phyloP scores from a whole-genome alignment of 371 early-diverging fungal species.

The Mortierella sp. region DNA sequence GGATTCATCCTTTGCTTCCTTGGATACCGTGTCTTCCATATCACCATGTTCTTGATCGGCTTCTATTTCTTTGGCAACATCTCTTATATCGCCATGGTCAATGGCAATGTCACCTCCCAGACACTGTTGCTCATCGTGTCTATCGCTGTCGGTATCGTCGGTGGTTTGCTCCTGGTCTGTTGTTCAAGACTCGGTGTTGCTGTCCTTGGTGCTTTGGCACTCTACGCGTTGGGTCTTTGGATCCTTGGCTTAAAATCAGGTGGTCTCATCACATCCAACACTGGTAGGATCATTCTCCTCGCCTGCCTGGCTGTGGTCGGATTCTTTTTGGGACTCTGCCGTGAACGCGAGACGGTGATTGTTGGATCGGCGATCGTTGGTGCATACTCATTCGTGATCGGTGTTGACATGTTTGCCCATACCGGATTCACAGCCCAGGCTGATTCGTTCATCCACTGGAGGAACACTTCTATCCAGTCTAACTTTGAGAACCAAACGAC shows the following conservation, averaged over 20 bases:
- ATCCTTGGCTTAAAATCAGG: conserved; percentile 69
- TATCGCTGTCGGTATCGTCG: conserved; percentile 63
- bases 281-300: conserved; percentile 75
- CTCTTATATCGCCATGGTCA: conserved; percentile 67
- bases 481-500: conserved; percentile 18
- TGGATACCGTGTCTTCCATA: conserved; percentile 66
- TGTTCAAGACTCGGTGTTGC: conserved; percentile 64
- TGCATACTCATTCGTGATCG: conserved; percentile 75
- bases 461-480: conserved; percentile 11
- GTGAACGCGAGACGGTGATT: conserved; percentile 67
- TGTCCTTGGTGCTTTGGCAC: conserved; percentile 69
- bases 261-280: conserved; percentile 63
- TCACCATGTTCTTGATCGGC: conserved; percentile 70
- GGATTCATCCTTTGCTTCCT: conserved; percentile 75
- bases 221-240: conserved; percentile 66
- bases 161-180: conserved; percentile 66
- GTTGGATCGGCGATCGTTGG: conserved; percentile 75
- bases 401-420: conserved; percentile 79
- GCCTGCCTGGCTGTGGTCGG: conserved; percentile 63
- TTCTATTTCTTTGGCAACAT: conserved; percentile 65
- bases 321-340: conserved; percentile 63
- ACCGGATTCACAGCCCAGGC: conserved; percentile 71
- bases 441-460: conserved; percentile 39
- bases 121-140: conserved; percentile 67
- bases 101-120: conserved; percentile 60